phyloP scores from a whole-genome alignment of 768 basidiomycete species.

The Crucibulum laeve region DNA sequence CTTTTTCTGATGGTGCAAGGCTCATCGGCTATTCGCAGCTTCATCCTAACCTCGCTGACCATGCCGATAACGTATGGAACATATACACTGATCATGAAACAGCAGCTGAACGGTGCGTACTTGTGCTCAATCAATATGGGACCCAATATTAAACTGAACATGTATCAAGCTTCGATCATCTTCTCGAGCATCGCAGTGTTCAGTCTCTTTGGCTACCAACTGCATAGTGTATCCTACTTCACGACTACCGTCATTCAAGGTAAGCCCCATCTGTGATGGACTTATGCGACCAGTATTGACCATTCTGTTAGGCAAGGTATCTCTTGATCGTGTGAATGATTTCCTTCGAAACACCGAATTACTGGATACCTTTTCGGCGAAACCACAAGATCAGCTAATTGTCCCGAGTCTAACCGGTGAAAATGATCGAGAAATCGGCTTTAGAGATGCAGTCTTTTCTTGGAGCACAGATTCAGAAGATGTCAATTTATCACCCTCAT shows the following conservation, averaged over 20 bases:
- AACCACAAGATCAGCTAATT: constrained; percentile 6
- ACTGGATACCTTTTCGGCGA: constrained; percentile 31
- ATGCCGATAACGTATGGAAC: constrained; percentile 64
- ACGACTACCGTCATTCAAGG: neutral
- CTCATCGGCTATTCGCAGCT: constrained; percentile 29
- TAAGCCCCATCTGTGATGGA: neutral
- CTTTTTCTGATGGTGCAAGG: neutral
- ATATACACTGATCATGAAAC: constrained; percentile 42
- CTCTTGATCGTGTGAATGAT: constrained; percentile 45
- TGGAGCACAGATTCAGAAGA: constrained; percentile 40
- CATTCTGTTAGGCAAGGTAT: constrained; percentile 44
- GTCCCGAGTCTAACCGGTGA: constrained; percentile 21
- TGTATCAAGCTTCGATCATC: constrained; percentile 29
- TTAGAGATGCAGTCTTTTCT: constrained; percentile 47
- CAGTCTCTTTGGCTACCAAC: constrained; percentile 50
- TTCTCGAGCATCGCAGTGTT: constrained; percentile 60
- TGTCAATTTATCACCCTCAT: constrained; percentile 34
- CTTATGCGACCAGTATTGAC: neutral
- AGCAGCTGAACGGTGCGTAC: constrained; percentile 22
- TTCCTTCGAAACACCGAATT: constrained; percentile 37
- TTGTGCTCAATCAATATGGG: neutral
- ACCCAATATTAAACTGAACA: neutral
- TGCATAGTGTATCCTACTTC: constrained; percentile 29
- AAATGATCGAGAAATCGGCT: constrained; percentile 35
- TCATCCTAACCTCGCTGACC: constrained; percentile 53